A percentile compares a stretch with the other conserved stretches of the same genome.
Conservation (phyloP, 2,329 filamentous ascomycete species). For the Pseudogymnoascus sp. region DNA sequence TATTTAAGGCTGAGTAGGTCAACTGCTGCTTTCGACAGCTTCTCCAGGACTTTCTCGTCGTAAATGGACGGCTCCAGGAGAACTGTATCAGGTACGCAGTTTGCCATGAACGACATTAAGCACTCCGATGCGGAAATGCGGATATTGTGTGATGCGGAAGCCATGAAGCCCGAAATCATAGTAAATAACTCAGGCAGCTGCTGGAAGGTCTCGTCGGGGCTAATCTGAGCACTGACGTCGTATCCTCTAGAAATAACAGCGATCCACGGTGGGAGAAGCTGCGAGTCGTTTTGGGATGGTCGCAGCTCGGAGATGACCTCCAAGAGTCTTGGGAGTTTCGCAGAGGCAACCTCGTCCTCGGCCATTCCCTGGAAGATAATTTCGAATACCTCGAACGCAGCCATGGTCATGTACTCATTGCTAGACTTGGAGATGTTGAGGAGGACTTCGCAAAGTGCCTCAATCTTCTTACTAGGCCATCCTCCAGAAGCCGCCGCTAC, state of each 20-base stretch:
- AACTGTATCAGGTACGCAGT: slow-evolving; percentile 76
- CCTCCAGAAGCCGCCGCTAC: slow-evolving; percentile 81
- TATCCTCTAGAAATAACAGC: slow-evolving; percentile 91
- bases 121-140: slow-evolving; percentile 92
- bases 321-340: slow-evolving; percentile 81
- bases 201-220: slow-evolving; percentile 84
- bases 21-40: slow-evolving; percentile 65
- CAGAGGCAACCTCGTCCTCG: slow-evolving; percentile 76
- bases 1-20: slow-evolving; percentile 82
- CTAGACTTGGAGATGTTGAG: slow-evolving; percentile 82
- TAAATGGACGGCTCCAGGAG: slow-evolving; percentile 85
- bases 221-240: slow-evolving; percentile 83
- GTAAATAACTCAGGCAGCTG: slow-evolving; percentile 81
- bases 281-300: slow-evolving; percentile 86
- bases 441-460: slow-evolving; percentile 80
- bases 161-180: slow-evolving; percentile 72
- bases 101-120: slow-evolving; percentile 84
- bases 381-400: slow-evolving; percentile 94
- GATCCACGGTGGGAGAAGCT: slow-evolving; percentile 92
- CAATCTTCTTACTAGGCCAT: slow-evolving; percentile 95
- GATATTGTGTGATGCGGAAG: slow-evolving; percentile 86
- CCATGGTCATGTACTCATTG: slow-evolving; percentile 95
- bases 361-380: slow-evolving; percentile 90
- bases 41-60: slow-evolving; percentile 83
- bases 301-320: slow-evolving; percentile 89